A percentile compares a stretch with the other conserved stretches of the same genome.
phyloP scores from a whole-genome alignment of 75 land plant genomes.

The Pseudotsuga menziesii region DNA sequence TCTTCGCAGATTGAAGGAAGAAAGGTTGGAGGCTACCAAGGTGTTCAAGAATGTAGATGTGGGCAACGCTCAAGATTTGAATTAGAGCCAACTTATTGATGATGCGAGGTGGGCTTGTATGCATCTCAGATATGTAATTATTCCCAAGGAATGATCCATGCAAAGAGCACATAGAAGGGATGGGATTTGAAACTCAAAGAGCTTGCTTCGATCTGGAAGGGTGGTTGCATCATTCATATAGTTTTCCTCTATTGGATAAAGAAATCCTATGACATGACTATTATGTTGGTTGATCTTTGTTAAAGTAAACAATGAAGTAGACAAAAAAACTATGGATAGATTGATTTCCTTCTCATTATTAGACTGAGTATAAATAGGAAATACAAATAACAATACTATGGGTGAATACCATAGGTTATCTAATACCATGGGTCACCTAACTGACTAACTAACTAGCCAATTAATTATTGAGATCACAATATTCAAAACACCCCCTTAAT shows the following conservation, averaged over 20 bases:
- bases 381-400: too few species aligned
- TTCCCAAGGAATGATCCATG: constrained; percentile 44
- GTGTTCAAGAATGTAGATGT: constrained; percentile 25
- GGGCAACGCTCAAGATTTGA: background rate
- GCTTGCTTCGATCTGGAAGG: constrained; percentile 48
- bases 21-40: constrained; percentile 21
- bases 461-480: too few species aligned
- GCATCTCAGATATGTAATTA: constrained; percentile 37
- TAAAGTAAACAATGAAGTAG: too few species aligned
- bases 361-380: too few species aligned
- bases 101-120: constrained; percentile 29
- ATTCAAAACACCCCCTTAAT: too few species aligned
- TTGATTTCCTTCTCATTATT: too few species aligned
- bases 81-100: constrained; percentile 29
- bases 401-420: too few species aligned
- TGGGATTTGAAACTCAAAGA: constrained; percentile 46
- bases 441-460: too few species aligned
- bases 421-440: too few species aligned
- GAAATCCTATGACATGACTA: constrained; percentile 39
- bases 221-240: constrained; percentile 42
- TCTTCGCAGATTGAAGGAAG: constrained; percentile 38
- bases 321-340: too few species aligned
- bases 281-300: constrained; percentile 30
- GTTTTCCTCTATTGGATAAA: constrained; percentile 37
- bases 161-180: constrained; percentile 42